Conservation (phyloP, 2,329 filamentous ascomycete species). For the Phymatotrichopsis omnivora region DNA sequence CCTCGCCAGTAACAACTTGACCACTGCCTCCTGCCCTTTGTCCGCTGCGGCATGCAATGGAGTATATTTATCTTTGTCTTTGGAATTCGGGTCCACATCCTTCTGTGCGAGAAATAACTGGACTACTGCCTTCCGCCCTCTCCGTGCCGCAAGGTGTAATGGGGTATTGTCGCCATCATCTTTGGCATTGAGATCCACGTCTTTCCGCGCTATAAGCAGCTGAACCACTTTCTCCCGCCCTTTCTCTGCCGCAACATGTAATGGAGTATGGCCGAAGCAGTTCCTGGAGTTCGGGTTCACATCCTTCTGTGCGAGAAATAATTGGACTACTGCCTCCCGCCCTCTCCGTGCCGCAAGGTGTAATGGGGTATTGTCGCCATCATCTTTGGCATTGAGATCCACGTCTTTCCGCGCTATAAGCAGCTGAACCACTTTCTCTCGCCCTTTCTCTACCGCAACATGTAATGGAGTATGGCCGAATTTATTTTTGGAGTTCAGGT, state of each 20-base stretch:
- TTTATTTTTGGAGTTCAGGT: neutral
- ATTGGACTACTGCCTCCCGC: neutral
- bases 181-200: neutral
- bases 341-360: neutral
- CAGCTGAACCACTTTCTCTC: neutral
- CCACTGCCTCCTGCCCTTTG: neutral
- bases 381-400: neutral
- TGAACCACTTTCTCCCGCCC: conserved; percentile 1
- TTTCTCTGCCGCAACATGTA: neutral
- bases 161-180: neutral
- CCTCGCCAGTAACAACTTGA: neutral
- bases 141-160: neutral
- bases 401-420: neutral
- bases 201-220: neutral
- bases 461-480: neutral
- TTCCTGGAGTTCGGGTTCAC: neutral
- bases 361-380: neutral
- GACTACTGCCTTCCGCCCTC: neutral
- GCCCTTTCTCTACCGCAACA: neutral
- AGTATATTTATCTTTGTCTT: neutral
- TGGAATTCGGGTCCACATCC: neutral
- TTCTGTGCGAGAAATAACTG: neutral
- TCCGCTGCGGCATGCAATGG: neutral
- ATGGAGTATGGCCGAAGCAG: neutral
- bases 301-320: neutral